Base-by-base conservation (phyloP, 2,329 filamentous ascomycete species). In the Coniochaeta sp. region DNA sequence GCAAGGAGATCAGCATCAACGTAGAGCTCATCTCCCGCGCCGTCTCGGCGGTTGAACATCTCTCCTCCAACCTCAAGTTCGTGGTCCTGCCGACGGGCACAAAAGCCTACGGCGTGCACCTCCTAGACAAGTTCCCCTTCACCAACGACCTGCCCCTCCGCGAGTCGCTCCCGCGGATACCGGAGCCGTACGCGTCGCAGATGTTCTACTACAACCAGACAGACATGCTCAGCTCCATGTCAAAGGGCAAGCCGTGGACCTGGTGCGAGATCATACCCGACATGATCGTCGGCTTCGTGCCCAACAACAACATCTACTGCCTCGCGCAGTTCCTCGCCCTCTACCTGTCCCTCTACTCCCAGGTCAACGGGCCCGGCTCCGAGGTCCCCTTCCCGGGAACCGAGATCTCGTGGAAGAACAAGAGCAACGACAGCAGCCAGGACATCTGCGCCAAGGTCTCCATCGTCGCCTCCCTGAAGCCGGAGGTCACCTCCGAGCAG, bases 141-240 rank as follows among this genome's bases (percentile, higher is more conserved):
- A 69, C 67, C 60, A 66, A 69, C 60, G 66, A 65, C 64, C 71
- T 71, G 16, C 76, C 77, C 0, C 64, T 77, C 50, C 69, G 69
- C 33, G 76, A 79, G 66, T 68, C 69, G 12, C 63, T 72, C 31
- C 73, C 73, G 0, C 72, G 74, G n/a, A 72, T 79, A 36, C 73
- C 75, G 1, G 71, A 74, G 59, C 75, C 75, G 0, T 73, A 72
- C 57, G 73, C 73, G 1, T 73, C 73, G 12, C 70, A 77, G 61
- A 74, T 79, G 62, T 79, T 79, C 68, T 79, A 79, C 67, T 79
- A 79, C 64, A 69, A 65, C n/a, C 76, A 79, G 66, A 71, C 73
- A 22, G 77, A 79, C 62, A 66, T 75, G 58, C 66, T 79, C 22
- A 67, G 68, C 28, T 61, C 68, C 36, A 65, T 73, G 52, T 67